Evolutionary conservation across 2,329 filamentous ascomycete species (phyloP), one percentile per base, ranked within the genome.

Genomic region (Penicillium paneum): DNA sequence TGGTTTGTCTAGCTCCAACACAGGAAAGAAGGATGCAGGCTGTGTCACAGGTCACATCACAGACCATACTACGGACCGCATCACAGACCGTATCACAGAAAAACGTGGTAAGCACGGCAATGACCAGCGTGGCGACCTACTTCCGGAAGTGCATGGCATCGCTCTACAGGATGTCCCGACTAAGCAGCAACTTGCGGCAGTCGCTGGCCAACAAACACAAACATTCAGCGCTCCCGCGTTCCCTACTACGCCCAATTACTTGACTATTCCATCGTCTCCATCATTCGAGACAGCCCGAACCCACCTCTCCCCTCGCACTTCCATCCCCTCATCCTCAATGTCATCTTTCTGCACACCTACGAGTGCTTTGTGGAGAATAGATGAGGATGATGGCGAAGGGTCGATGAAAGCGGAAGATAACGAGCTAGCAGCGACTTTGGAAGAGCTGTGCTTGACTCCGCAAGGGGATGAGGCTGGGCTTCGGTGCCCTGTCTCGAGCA

Each of bases 261-360:
- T 49, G 39, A 8, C 12, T 19, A 2, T 19, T 11, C 19, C 51
- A n/a, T 26, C 17, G 3, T 31, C 31, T 26, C 8, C 28, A 35
- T 49, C 45, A 21, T 43, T 38, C 15, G 39, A 43, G 39, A 50
- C 51, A 24, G 39, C 51, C 26, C 39, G 32, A 31, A 28, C 46
- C 26, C 26, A 43, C 24, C 5, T 50, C 51, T 49, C 51, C 26
- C 46, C 51, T 35, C 26, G 11, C 8, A 13, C 26, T n/a, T 31
- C 32, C 15, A n/a, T 19, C 31, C 32, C 26, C 10, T 17, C 32
- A 32, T 49, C 38, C 19, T 19, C 51, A 8, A 39, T 32, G 26
- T 49, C 15, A 17, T 17, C 19, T 12, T 49, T 50, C 19, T 24
- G 24, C 11, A 54, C 51, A 11, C 21, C 51, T 10, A 42, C 15